These are phyloP conservation scores for Graphilbum sp. DNA, from an alignment of 2,329 filamentous ascomycete species.

Conservation along the genomic window DNA sequence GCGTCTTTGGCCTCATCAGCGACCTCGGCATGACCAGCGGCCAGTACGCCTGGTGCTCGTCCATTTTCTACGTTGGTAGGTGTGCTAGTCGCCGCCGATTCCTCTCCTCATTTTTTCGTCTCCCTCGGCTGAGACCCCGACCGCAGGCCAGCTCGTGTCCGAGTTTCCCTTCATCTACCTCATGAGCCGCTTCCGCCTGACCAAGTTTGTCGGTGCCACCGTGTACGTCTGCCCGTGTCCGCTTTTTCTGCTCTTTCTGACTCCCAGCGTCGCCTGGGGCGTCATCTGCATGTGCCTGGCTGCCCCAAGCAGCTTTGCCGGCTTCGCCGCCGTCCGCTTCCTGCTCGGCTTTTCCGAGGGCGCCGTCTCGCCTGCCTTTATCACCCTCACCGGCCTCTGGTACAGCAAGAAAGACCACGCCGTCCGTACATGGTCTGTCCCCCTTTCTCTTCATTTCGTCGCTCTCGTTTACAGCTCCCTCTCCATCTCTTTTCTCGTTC, in stretches of 20 bases:
- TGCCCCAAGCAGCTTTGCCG: slow-evolving; percentile 20
- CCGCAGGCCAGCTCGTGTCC: slow-evolving; percentile 26
- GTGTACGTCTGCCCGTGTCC: slow-evolving; percentile 17
- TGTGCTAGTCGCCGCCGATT: no score
- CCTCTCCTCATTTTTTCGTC: no score
- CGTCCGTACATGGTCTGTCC: slow-evolving; percentile 14
- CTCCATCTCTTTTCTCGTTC: no score
- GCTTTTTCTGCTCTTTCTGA: slow-evolving; percentile 7
- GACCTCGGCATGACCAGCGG: slow-evolving; percentile 26
- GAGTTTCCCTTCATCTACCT: slow-evolving; percentile 34
- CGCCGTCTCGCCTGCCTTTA: slow-evolving; percentile 26
- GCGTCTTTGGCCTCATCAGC: slow-evolving; percentile 25
- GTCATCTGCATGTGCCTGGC: slow-evolving; percentile 24
- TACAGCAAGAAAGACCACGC: slow-evolving; percentile 22
- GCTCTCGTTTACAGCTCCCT: no score
- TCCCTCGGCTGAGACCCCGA: no score
- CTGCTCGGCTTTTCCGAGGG: slow-evolving; percentile 24
- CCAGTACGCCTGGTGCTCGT: slow-evolving; percentile 32
- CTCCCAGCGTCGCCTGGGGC: slow-evolving; percentile 21
- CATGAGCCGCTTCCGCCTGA: slow-evolving; percentile 31
- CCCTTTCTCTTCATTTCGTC: no score
- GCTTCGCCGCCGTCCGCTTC: slow-evolving; percentile 20
- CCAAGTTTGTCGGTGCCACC: slow-evolving; percentile 30
- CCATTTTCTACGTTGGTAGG: slow-evolving; percentile 29
- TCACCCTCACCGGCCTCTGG: slow-evolving; percentile 27